Percentiles rank a stretch among this genome's conserved stretches.
These are phyloP conservation scores for Microbotryum scabiosae DNA, from an alignment of 1,284 basidiomycete species.

Conservation along the genomic window DNA sequence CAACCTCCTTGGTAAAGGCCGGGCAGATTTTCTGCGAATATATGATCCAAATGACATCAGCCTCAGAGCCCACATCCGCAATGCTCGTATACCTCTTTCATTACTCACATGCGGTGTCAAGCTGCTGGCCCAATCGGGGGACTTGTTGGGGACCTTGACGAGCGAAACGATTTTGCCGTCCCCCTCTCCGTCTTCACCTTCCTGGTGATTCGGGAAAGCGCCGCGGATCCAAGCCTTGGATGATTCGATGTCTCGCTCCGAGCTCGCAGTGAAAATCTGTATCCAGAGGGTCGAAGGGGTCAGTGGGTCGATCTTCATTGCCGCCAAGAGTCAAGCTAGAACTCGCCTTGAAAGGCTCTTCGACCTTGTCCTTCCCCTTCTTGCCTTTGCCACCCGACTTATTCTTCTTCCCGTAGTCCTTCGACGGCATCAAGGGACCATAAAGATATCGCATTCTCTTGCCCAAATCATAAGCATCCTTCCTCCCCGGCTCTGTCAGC, in stretches of 20 bases:
- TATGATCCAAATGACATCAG: neutral
- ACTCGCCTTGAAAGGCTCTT: constrained; percentile 35
- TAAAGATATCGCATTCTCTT: constrained; percentile 40
- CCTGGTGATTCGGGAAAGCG: constrained; percentile 42
- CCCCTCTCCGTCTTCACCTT: constrained; percentile 41
- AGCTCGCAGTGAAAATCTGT: constrained; percentile 42
- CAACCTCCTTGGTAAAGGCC: constrained; percentile 42
- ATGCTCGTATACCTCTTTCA: too few species aligned
- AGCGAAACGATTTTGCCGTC: constrained; percentile 42
- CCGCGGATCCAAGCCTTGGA: constrained; percentile 43
- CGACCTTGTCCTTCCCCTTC: constrained; percentile 17
- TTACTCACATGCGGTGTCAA: constrained; percentile 42
- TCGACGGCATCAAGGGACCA: constrained; percentile 39
- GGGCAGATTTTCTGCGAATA: constrained; percentile 41
- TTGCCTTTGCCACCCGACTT: constrained; percentile 20
- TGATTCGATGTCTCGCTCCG: constrained; percentile 41
- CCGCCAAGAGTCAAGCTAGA: neutral
- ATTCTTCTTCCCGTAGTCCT: constrained; percentile 25
- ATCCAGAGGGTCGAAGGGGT: neutral
- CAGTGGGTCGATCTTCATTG: too few species aligned
- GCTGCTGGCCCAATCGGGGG: constrained; percentile 40
- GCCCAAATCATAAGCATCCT: constrained; percentile 41
- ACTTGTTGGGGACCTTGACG: constrained; percentile 43
- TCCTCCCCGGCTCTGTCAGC: constrained; percentile 44
- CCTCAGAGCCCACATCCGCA: neutral